Conservation (phyloP, 2,329 filamentous ascomycete genomes). For the Allantophomopsis lycopodina region DNA sequence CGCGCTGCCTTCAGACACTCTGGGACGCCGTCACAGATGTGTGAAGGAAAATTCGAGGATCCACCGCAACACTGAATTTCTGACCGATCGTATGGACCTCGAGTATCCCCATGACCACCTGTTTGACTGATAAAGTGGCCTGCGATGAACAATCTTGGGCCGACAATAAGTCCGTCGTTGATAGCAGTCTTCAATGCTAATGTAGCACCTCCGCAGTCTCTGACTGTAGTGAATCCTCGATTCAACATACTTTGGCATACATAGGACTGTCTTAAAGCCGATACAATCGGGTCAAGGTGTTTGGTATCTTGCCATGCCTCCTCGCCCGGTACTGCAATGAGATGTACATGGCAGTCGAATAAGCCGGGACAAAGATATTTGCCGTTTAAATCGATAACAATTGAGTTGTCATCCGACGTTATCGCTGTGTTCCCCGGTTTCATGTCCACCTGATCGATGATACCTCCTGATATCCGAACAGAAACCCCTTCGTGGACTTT, state of each 20-base stretch:
- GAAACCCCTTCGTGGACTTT: conserved; percentile 14
- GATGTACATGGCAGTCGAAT: conserved; percentile 35
- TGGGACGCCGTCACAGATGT: conserved; percentile 37
- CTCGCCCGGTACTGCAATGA: conserved; percentile 28
- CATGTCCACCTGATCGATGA: conserved; percentile 16
- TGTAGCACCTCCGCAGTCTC: conserved; percentile 43
- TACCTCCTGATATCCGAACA: conserved; percentile 21
- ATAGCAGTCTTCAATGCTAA: conserved; percentile 42
- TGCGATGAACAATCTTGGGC: conserved; percentile 40
- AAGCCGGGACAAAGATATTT: conserved; percentile 33
- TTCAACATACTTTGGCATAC: conserved; percentile 33
- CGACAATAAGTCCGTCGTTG: conserved; percentile 38
- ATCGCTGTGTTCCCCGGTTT: neutral
- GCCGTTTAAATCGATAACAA: conserved; percentile 21
- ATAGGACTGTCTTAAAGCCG: conserved; percentile 30
- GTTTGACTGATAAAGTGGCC: conserved; percentile 40
- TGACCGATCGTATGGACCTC: conserved; percentile 25
- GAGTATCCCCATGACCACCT: conserved; percentile 40
- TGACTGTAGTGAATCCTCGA: conserved; percentile 42
- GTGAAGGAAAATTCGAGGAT: conserved; percentile 23
- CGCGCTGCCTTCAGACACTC: conserved; percentile 36
- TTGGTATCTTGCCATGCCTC: conserved; percentile 21
- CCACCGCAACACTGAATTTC: conserved; percentile 24
- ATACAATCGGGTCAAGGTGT: conserved; percentile 18
- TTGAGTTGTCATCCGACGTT: neutral